These are phyloP conservation scores for Aspergillus calidoustus DNA, from an alignment of 2,329 filamentous ascomycete species.

Conservation along the genomic window DNA sequence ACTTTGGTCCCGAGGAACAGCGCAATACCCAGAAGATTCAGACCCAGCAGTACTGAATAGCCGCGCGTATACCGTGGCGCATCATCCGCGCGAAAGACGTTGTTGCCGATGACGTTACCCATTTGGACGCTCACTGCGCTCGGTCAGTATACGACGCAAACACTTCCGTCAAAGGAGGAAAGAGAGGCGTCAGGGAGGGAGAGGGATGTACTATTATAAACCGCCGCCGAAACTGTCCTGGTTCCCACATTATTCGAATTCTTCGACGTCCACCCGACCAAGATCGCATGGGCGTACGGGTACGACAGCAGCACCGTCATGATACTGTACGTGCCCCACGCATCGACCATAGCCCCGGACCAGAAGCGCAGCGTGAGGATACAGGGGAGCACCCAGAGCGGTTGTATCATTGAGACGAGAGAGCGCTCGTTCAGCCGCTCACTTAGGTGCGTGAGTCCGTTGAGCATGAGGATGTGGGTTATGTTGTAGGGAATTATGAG, in stretches of 20 bases:
- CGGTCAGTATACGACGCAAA: constrained; percentile 12
- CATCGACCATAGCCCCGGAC: constrained; percentile 47
- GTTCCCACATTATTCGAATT: constrained; percentile 67
- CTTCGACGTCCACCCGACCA: constrained; percentile 64
- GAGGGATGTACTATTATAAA: constrained; percentile 57
- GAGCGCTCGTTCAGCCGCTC: constrained; percentile 53
- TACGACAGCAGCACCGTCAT: constrained; percentile 57
- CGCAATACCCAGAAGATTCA: constrained; percentile 52
- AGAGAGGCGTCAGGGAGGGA: not conserved
- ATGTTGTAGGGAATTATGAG: constrained; percentile 60
- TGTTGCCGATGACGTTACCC: constrained; percentile 38
- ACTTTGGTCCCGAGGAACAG: constrained; percentile 48
- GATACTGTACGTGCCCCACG: constrained; percentile 59
- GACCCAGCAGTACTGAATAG: constrained; percentile 57
- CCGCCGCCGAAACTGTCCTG: constrained; percentile 62
- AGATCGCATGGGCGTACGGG: constrained; percentile 63
- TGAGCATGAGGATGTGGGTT: constrained; percentile 44
- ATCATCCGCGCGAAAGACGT: constrained; percentile 59
- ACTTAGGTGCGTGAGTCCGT: constrained; percentile 51
- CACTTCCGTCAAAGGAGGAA: not conserved
- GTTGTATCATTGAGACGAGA: constrained; percentile 53
- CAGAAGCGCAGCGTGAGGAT: constrained; percentile 57
- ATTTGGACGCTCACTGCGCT: constrained; percentile 36
- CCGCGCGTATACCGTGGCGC: constrained; percentile 58
- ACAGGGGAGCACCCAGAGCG: constrained; percentile 66